Base-by-base conservation (phyloP, 140 eudicot species). In the Erigeron philadelphicus region DNA sequence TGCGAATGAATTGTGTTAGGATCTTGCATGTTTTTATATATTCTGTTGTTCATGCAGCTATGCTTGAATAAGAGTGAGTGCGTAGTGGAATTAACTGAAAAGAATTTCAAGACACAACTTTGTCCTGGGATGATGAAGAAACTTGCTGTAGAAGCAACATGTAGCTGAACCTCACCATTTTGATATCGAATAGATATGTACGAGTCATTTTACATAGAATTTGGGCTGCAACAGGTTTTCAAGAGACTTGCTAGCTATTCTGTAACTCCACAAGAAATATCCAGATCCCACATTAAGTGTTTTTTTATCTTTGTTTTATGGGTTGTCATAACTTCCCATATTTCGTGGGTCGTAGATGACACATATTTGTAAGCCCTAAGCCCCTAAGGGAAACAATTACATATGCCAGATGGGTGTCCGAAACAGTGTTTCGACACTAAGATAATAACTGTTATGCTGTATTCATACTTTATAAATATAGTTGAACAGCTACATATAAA, bases 81-180 rank as follows among this genome's bases (percentile, higher is more conserved):
- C 45, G 16, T 60, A 9, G 73, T 90, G 60, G 85, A 81, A 71
- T 58, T 90, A 75, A 50, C 68, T 11, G 67, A 74, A 38, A 81
- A 81, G 61, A 90, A 83, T 45, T 87, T 90, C 67, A 78, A 79
- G 75, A 67, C 42, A 75, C 73, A 63, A 56, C 52, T 84, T 52
- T 87, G 97, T 68, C 89, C 92, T 3, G 73, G 87, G 6, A 43
- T 70, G 21, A 72, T 60, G 23, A 87, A 79, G 84, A 81, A 76
- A 62, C 88, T 90, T 60, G 90, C 85, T 4, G 88, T 90, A 52
- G 90, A 87, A 83, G 97, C 78, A 47, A 73, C 63, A 1, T 90
- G 95, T 74, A 81, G 95, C 82, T 90, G 83, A 84, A 47, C 40
- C 64, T 40, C 11, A 50, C 17, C 57, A 75, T 71, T 71, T 64